phyloP scores from a whole-genome alignment of 108 stramenopile genomes.

The Thalassiosira profunda region DNA sequence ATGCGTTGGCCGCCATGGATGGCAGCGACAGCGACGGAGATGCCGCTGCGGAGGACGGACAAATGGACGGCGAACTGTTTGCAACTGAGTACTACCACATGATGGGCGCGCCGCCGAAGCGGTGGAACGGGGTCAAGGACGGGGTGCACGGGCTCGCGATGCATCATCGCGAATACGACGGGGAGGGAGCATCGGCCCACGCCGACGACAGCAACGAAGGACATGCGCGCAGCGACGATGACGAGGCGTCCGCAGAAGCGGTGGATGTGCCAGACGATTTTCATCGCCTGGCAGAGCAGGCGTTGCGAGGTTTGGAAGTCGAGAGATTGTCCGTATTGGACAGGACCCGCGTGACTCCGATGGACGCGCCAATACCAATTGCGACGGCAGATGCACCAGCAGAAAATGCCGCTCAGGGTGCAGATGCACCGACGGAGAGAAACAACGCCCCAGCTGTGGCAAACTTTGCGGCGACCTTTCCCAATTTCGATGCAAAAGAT shows the following conservation, averaged over 20 bases:
- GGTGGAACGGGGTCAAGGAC: slow-evolving; percentile 38
- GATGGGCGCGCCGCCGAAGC: slow-evolving; percentile 22
- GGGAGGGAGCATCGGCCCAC: not conserved
- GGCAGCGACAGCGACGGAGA: slow-evolving; percentile 13
- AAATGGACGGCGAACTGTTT: slow-evolving; percentile 8
- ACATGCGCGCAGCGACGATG: slow-evolving; percentile 3
- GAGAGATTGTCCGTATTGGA: slow-evolving; percentile 35
- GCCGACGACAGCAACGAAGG: not conserved
- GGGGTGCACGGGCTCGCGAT: slow-evolving; percentile 7
- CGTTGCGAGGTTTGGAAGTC: slow-evolving; percentile 43
- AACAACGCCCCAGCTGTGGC: not conserved
- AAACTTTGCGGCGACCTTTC: no score
- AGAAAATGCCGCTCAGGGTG: not conserved
- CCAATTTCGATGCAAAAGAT: not conserved
- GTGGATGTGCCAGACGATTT: slow-evolving; percentile 36
- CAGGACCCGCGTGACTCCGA: no score
- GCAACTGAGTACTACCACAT: slow-evolving; percentile 36
- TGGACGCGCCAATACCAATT: no score
- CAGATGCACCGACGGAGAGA: not conserved
- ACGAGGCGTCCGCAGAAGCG: not conserved
- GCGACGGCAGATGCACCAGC: no score
- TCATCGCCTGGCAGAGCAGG: slow-evolving; percentile 35
- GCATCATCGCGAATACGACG: not conserved
- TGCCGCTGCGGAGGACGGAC: slow-evolving; percentile 4
- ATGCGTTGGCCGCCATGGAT: slow-evolving; percentile 17